These are phyloP conservation scores for Chlamydomonas applanata DNA, from an alignment of 139 green algal species.

Conservation along the genomic window DNA sequence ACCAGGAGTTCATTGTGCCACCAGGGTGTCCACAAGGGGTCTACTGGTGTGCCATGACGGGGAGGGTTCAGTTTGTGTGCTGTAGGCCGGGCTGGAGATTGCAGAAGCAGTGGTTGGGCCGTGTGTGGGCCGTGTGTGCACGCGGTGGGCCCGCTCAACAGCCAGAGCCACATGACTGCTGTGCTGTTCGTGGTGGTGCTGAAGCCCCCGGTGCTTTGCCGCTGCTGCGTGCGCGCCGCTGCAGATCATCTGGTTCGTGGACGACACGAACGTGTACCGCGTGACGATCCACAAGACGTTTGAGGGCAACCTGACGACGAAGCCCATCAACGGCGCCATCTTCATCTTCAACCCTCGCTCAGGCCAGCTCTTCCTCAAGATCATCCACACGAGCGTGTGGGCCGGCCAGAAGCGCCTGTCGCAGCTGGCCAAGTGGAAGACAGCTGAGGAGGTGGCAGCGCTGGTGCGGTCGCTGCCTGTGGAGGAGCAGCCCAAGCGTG, in stretches of 20 bases:
- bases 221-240: too few relatives aligned
- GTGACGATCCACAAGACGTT: constrained; percentile 99
- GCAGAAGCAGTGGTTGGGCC: too few relatives aligned
- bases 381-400: constrained; percentile 99
- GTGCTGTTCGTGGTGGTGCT: too few relatives aligned
- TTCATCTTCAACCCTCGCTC: constrained; percentile 99
- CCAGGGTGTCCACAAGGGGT: not conserved
- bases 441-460: constrained; percentile 96
- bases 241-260: constrained; percentile 99
- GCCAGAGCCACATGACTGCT: too few relatives aligned
- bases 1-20: not conserved
- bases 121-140: too few relatives aligned
- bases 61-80: too few relatives aligned
- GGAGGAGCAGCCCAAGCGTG: constrained; percentile 99
- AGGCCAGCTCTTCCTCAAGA: constrained; percentile 98
- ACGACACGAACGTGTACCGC: constrained; percentile 99
- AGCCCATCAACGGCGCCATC: constrained; percentile 98
- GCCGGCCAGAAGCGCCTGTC: constrained; percentile 98
- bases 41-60: not conserved
- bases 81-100: too few relatives aligned
- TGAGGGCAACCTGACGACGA: constrained; percentile 98
- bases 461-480: constrained; percentile 94
- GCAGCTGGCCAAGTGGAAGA: constrained; percentile 99
- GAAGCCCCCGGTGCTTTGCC: too few relatives aligned
- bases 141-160: too few relatives aligned